Evolutionary conservation across 148 eudicot genomes (phyloP), one percentile per base, ranked within the genome.

Genomic region (Selenicereus undatus): DNA sequence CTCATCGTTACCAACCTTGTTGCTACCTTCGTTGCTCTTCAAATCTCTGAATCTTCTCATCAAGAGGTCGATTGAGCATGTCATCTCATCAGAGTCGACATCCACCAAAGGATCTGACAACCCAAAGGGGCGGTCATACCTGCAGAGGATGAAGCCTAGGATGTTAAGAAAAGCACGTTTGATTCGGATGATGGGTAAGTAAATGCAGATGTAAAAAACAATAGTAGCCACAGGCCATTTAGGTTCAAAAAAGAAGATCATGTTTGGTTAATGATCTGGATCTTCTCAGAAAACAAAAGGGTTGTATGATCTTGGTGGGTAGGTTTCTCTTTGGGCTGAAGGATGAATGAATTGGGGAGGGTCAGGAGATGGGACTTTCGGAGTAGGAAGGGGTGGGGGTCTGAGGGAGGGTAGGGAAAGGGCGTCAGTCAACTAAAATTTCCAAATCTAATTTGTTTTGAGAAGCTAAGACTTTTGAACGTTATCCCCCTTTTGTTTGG

Each of bases 1-100:
- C 58, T 78, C 88, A 0, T 65, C 77, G n/a, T 78, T 77, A 0
- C 70, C 73, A 39, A 48, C 51, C 51, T 48, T 17, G 35, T 12
- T 45, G 24, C 1, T 36, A 4, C 77, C 9, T 50, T 66, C 42
- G 27, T 27, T 72, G 36, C 30, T 81, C 68, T 86, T 77, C 85
- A 81, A 60, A 18, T 90, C 94, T n/a, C 77, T 80, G 16, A 84
- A 89, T 35, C 73, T 83, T 17, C 82, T 69, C 81, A 75, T 81
- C 0, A 78, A 85, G 60, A 90, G 89, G 83, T 90, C 84, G 21
- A 87, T 76, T 16, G 65, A 65, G 82, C 80, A 72, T 18, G 70
- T 73, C 27, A 54, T 75, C 17, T 35, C 74, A 13, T 64, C 51
- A 24, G 76, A 71, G 16, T 78, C 69, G 18, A 17, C 73, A 8